A percentile compares a stretch with the other conserved stretches of the same genome.
These are phyloP conservation scores for Suhomyces yuchorum DNA, from an alignment of 1,139 yeast species.

Conservation along the genomic window DNA sequence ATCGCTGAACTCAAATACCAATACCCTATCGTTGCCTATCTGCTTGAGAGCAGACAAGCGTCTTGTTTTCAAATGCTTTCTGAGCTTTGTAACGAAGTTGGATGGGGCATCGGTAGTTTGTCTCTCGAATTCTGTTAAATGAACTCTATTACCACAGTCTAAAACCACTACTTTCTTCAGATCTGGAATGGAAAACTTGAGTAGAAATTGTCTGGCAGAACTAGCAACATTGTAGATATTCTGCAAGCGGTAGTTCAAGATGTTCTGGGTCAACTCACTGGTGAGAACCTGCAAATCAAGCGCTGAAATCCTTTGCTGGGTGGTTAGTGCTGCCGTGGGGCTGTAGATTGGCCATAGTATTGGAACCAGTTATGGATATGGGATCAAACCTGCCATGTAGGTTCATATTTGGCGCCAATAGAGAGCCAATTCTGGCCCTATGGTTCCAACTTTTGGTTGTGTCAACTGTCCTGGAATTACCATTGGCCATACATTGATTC, in stretches of 20 bases:
- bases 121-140: conserved; percentile 77
- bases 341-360: too few species aligned
- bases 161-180: conserved; percentile 73
- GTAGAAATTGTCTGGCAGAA: conserved; percentile 70
- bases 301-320: conserved; percentile 81
- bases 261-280: conserved; percentile 58
- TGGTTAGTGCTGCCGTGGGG: conserved; percentile 2
- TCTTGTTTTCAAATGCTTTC: conserved; percentile 84
- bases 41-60: conserved; percentile 74
- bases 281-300: conserved; percentile 76
- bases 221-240: conserved; percentile 82
- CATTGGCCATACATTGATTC: not conserved
- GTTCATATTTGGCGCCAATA: too few species aligned
- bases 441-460: too few species aligned
- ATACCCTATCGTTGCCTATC: conserved; percentile 74
- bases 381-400: too few species aligned
- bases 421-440: too few species aligned
- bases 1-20: conserved; percentile 80
- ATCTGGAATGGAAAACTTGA: conserved; percentile 84
- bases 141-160: conserved; percentile 85
- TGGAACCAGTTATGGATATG: not conserved
- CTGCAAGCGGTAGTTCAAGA: conserved; percentile 71
- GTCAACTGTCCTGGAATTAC: too few species aligned
- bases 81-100: conserved; percentile 77
- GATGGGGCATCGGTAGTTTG: conserved; percentile 82